Evolutionary conservation across 805 yeast genomes (phyloP).

Genomic region (Metschnikowia peoriensis): DNA sequence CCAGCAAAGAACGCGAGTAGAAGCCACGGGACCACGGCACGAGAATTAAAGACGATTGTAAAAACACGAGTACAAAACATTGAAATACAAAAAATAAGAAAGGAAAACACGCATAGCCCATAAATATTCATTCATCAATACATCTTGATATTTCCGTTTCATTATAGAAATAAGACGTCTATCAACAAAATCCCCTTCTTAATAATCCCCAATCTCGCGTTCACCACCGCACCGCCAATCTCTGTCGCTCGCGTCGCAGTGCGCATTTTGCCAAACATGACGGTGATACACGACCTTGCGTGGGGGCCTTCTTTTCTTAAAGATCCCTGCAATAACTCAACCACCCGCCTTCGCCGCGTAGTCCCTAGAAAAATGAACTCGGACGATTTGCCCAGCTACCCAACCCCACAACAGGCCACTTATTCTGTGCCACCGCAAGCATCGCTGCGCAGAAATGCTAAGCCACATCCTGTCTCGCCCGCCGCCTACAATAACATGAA

Average conservation of each 20-base stretch:
- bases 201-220: no score
- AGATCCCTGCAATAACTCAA: not conserved
- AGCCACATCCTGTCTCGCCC: conserved; percentile 9
- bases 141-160: no score
- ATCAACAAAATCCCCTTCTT: no score
- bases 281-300: conserved; percentile 9
- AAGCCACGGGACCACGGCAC: no score
- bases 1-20: no score
- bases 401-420: conserved; percentile 46
- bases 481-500: not conserved
- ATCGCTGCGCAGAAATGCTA: conserved; percentile 2
- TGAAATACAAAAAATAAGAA: no score
- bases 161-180: no score
- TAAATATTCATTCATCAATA: no score
- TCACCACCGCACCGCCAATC: not conserved
- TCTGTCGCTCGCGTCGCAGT: not conserved
- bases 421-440: conserved; percentile 14
- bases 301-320: not conserved
- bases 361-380: conserved; percentile 13
- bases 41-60: no score
- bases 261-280: not conserved
- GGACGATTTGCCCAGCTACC: conserved; percentile 44
- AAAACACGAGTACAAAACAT: no score
- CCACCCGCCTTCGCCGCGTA: not conserved
- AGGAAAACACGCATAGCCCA: no score